A percentile compares a stretch with the other conserved stretches of the same genome.
These are phyloP conservation scores for Cantharellus cinnabarinus DNA, from an alignment of 768 basidiomycete species.

Conservation along the genomic window DNA sequence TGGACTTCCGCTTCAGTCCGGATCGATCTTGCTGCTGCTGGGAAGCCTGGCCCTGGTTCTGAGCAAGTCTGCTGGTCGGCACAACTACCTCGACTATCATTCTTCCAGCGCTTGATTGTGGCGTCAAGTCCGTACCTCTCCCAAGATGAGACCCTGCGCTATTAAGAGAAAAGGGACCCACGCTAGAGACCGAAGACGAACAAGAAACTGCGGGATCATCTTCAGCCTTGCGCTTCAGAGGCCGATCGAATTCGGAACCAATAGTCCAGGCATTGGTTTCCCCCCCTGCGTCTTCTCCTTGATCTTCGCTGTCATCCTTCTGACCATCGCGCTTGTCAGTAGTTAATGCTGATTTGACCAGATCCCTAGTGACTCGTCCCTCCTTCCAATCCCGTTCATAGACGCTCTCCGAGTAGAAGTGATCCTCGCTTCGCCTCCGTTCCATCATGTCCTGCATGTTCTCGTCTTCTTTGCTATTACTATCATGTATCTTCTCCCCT, in stretches of 20 bases:
- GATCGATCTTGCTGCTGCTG: too few relatives aligned
- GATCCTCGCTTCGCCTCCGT: slow-evolving; percentile 1
- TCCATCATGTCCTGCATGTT: not conserved
- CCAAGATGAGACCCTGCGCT: too few relatives aligned
- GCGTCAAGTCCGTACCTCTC: not conserved
- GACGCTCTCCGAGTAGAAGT: slow-evolving; percentile 4
- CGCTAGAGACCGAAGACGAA: not conserved
- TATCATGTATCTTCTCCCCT: not conserved
- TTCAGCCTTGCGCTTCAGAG: not conserved
- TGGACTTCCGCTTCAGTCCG: too few relatives aligned
- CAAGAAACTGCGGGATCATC: not conserved
- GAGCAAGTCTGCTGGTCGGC: not conserved
- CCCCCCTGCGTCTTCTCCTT: not conserved
- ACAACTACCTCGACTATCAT: not conserved
- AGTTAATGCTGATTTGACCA: not conserved
- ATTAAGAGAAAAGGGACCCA: not conserved
- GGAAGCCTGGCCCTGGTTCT: not conserved
- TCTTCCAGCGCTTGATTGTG: not conserved
- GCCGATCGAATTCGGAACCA: not conserved
- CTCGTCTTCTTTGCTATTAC: not conserved
- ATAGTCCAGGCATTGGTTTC: not conserved
- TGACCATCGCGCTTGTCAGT: not conserved
- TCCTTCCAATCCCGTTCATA: slow-evolving; percentile 9
- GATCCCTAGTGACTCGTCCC: not conserved
- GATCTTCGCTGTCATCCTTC: not conserved